These are phyloP conservation scores for Avena atlantica DNA, from an alignment of 176 grass and related monocot species.

Conservation along the genomic window DNA sequence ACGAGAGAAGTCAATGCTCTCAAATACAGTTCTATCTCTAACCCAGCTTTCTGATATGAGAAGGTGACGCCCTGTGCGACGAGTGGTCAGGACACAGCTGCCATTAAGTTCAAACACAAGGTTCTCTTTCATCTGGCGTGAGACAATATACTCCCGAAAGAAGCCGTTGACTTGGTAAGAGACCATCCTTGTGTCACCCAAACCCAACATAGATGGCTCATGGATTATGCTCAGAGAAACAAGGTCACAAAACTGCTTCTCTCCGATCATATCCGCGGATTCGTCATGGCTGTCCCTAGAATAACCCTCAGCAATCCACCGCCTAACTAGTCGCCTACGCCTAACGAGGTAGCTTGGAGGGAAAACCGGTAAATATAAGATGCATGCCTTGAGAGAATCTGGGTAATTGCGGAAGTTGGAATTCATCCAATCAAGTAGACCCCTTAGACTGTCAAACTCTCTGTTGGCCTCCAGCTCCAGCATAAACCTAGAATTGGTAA, in stretches of 20 bases:
- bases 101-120: neutral
- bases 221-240: conserved; percentile 22
- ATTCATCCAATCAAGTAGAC: neutral
- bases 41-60: neutral
- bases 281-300: neutral
- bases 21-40: neutral
- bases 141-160: conserved; percentile 30
- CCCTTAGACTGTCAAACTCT: neutral
- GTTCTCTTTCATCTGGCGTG: conserved; percentile 19
- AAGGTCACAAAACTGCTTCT: conserved; percentile 10
- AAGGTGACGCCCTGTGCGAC: neutral
- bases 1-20: too few species aligned
- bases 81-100: neutral
- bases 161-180: conserved; percentile 39
- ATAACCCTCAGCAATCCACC: conserved; percentile 51
- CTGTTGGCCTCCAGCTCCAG: neutral
- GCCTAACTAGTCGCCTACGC: conserved; percentile 26
- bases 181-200: neutral
- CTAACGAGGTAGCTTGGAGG: neutral
- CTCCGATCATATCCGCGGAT: neutral
- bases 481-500: conserved; percentile 8
- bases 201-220: neutral
- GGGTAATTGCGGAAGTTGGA: neutral
- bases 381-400: conserved; percentile 40
- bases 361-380: conserved; percentile 47